Percentiles rank a stretch among this genome's conserved stretches.
Conservation (phyloP, 768 basidiomycete genomes). For the Pulveroboletus ravenelii region DNA sequence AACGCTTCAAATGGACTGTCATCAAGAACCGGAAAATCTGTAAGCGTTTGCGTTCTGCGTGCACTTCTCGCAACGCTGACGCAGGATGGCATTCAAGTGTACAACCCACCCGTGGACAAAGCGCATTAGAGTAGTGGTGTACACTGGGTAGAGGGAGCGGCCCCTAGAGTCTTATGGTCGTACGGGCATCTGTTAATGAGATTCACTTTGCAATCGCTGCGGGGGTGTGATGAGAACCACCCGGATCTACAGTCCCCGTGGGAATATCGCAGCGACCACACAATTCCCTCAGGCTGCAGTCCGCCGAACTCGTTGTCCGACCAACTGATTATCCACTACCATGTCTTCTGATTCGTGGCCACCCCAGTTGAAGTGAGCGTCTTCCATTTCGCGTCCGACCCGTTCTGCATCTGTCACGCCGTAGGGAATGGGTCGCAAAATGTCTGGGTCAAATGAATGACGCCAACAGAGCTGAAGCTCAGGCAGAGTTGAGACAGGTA, state of each 20-base stretch:
- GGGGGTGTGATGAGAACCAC: too few species aligned
- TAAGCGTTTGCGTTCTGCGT: constrained; percentile 37
- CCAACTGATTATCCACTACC: constrained; percentile 8
- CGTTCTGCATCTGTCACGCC: constrained; percentile 11
- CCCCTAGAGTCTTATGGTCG: constrained; percentile 25
- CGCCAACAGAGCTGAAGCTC: constrained; percentile 79
- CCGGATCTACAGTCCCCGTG: constrained; percentile 8
- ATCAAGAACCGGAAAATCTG: constrained; percentile 94
- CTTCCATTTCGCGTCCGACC: background rate
- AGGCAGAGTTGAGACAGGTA: constrained; percentile 92
- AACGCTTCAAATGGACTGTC: constrained; percentile 90
- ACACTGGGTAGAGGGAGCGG: constrained; percentile 1
- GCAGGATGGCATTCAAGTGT: constrained; percentile 24
- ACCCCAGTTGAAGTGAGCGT: constrained; percentile 65
- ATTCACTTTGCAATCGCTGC: constrained; percentile 1
- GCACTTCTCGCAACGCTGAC: constrained; percentile 3
- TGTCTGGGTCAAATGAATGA: constrained; percentile 91
- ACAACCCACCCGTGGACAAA: constrained; percentile 36
- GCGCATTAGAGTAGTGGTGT: constrained; percentile 26
- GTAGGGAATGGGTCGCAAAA: constrained; percentile 91
- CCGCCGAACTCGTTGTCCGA: background rate
- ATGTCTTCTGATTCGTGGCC: constrained; percentile 84
- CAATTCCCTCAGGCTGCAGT: background rate
- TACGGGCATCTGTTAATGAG: constrained; percentile 25
- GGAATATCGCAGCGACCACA: constrained; percentile 10